Conservation (phyloP, 2,329 filamentous ascomycete species). For the Colletotrichum brevisporum region DNA sequence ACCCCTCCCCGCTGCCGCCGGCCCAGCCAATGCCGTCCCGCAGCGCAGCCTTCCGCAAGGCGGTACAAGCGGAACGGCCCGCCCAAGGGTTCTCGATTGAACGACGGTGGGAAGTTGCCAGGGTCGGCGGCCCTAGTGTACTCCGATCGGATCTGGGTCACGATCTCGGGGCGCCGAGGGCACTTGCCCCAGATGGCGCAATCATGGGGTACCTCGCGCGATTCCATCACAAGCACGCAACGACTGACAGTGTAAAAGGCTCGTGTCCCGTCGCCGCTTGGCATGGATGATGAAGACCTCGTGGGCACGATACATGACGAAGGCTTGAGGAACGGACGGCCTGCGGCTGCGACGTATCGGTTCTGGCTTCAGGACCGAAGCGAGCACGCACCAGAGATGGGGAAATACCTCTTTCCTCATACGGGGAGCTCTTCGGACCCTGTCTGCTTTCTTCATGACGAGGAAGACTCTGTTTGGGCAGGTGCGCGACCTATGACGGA, state of each 20-base stretch:
- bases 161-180: conserved; percentile 14
- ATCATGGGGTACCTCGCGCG: conserved; percentile 31
- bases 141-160: conserved; percentile 28
- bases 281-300: background rate
- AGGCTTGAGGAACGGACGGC: too few species aligned
- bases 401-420: too few species aligned
- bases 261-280: background rate
- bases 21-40: background rate
- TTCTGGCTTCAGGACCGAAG: background rate
- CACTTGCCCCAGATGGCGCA: conserved; percentile 32
- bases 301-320: too few species aligned
- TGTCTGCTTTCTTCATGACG: background rate
- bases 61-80: conserved; percentile 27
- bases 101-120: background rate
- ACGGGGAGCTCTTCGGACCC: background rate
- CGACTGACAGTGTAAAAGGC: background rate
- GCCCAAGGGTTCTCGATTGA: background rate
- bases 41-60: background rate
- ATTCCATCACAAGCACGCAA: background rate
- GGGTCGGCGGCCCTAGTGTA: conserved; percentile 4
- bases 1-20: background rate
- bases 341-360: background rate
- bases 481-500: too few species aligned
- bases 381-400: background rate
- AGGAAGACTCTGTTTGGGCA: background rate